Conservation (phyloP, 2,329 filamentous ascomycete genomes). For the Monilinia laxa region DNA sequence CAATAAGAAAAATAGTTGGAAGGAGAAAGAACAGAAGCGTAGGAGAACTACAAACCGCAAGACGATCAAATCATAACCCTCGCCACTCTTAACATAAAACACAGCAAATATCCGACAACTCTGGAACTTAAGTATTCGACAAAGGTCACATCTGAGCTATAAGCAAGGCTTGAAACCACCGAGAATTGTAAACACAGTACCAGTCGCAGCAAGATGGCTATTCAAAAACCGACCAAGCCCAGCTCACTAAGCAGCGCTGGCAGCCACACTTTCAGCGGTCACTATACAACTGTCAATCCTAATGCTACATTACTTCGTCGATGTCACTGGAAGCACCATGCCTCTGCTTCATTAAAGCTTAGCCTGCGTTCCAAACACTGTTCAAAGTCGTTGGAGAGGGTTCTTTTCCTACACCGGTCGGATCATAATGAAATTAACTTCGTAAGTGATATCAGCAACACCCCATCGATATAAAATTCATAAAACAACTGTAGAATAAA, state of each 20-base stretch:
- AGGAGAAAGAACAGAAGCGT: no score
- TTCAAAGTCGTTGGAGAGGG: no score
- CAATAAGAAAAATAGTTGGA: no score
- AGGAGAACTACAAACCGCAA: no score
- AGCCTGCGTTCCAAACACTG: no score
- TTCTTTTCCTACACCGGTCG: no score
- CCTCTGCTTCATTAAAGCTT: not conserved
- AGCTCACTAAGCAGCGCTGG: not conserved
- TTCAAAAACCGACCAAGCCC: not conserved
- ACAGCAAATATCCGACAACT: no score
- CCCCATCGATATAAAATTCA: not conserved
- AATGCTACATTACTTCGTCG: no score
- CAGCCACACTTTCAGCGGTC: not conserved
- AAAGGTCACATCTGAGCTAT: not conserved
- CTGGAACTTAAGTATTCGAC: not conserved
- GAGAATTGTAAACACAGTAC: not conserved
- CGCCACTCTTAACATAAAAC: no score
- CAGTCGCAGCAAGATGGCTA: not conserved
- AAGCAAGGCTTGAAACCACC: not conserved
- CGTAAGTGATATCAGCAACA: not conserved
- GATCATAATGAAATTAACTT: no score
- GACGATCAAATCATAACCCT: no score
- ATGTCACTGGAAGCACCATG: not conserved
- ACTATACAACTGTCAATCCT: fast-evolving
- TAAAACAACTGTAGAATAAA: not conserved